Conservation (phyloP, 441 rosid genomes). For the Cnidoscolus chayamansa region DNA sequence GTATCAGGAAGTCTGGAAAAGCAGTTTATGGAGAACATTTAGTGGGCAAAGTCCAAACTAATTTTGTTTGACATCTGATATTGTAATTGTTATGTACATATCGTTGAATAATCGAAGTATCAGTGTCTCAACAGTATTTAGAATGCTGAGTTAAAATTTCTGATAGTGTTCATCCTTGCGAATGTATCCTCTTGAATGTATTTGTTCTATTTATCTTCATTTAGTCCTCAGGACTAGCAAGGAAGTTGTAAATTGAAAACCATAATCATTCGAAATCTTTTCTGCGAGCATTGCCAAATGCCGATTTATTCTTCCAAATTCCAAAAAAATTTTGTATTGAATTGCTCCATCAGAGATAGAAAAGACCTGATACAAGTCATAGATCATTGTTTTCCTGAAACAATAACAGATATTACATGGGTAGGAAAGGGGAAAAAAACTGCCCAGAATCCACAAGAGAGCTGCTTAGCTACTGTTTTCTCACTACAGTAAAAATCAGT, state of each 20-base stretch:
- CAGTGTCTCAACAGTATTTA: not conserved
- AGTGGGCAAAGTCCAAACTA: conserved; percentile 63
- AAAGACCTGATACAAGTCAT: not conserved
- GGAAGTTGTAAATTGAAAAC: not conserved
- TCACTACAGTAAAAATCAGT: not conserved
- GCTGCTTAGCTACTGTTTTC: not conserved
- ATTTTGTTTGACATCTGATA: conserved; percentile 35
- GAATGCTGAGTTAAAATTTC: too few species aligned
- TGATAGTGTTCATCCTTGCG: too few species aligned
- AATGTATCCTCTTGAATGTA: too few species aligned
- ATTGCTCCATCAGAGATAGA: not conserved
- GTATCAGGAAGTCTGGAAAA: conserved; percentile 37
- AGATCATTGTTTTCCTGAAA: not conserved
- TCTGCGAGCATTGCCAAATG: not conserved
- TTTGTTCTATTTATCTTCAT: not conserved
- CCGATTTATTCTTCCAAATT: not conserved
- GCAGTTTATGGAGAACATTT: conserved; percentile 86
- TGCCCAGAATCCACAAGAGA: not conserved
- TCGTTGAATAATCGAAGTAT: not conserved
- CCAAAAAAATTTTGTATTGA: not conserved
- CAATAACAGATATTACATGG: too few species aligned
- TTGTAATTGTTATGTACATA: not conserved
- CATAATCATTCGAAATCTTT: not conserved
- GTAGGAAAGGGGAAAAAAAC: not conserved
- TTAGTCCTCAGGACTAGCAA: not conserved